These are phyloP conservation scores for Colletotrichum tanaceti DNA, from an alignment of 2,329 filamentous ascomycete species.

Conservation along the genomic window DNA sequence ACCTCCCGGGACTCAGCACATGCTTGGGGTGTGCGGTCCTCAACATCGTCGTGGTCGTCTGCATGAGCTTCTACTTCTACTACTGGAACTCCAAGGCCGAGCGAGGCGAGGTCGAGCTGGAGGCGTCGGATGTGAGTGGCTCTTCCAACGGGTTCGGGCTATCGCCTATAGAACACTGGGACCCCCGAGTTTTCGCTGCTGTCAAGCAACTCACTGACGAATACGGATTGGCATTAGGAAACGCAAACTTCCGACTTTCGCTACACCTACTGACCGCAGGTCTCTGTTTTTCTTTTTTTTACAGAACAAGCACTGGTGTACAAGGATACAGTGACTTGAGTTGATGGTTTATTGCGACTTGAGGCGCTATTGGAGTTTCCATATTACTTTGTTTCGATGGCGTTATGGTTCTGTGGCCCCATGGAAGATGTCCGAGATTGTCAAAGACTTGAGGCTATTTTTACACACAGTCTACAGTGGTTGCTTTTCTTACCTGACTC, in stretches of 20 bases:
- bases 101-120: slow-evolving; percentile 24
- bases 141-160: too few species aligned
- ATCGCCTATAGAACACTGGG: too few species aligned
- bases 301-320: too few species aligned
- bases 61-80: slow-evolving; percentile 28
- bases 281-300: accelerated
- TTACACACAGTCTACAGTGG: too few species aligned
- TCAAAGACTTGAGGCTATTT: too few species aligned
- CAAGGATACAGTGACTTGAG: not conserved
- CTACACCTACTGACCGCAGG: slow-evolving; percentile 8
- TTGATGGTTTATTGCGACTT: too few species aligned
- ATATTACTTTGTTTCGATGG: too few species aligned
- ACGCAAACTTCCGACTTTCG: slow-evolving; percentile 29
- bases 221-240: slow-evolving; percentile 11
- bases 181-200: not conserved
- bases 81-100: slow-evolving; percentile 27
- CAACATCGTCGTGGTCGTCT: slow-evolving; percentile 23
- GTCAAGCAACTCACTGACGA: not conserved
- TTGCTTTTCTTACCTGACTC: too few species aligned
- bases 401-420: too few species aligned
- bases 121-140: slow-evolving; percentile 29
- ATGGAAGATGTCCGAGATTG: too few species aligned
- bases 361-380: too few species aligned
- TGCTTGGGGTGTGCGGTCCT: slow-evolving; percentile 31
- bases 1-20: slow-evolving; percentile 27